These are phyloP conservation scores for Leccinum subtestaceum DNA, from an alignment of 768 basidiomycete genomes.

Conservation along the genomic window DNA sequence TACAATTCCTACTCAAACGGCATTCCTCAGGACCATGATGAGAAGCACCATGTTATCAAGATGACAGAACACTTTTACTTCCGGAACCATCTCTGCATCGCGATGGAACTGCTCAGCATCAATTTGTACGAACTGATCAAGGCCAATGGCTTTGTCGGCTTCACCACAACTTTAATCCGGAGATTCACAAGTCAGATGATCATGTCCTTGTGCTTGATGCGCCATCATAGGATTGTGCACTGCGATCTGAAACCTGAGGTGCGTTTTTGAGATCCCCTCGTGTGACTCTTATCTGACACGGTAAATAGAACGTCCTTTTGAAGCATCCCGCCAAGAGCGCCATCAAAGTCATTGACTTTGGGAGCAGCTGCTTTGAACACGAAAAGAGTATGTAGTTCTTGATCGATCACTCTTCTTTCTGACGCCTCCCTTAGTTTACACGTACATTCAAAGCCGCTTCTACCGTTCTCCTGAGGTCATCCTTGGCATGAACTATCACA, in stretches of 20 bases:
- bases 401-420: constrained; percentile 1
- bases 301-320: constrained; percentile 81
- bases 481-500: constrained; percentile 97
- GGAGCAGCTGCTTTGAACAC: constrained; percentile 96
- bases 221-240: constrained; percentile 96
- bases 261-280: constrained; percentile 21
- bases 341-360: constrained; percentile 98
- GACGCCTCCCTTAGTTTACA: constrained; percentile 69
- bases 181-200: constrained; percentile 97
- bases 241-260: constrained; percentile 99
- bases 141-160: constrained; percentile 98
- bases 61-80: constrained; percentile 99
- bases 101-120: constrained; percentile 96
- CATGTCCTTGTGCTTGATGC: constrained; percentile 85
- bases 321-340: constrained; percentile 94
- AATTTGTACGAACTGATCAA: constrained; percentile 99
- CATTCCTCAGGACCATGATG: constrained; percentile 82
- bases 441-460: constrained; percentile 98
- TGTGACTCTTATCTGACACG: constrained; percentile 1
- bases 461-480: constrained; percentile 99
- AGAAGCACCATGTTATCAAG: constrained; percentile 95
- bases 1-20: not conserved
- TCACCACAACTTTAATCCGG: constrained; percentile 91
- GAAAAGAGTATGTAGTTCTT: constrained; percentile 83
- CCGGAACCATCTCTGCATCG: constrained; percentile 95